These are phyloP conservation scores for Crithidia acanthocephali DNA, from an alignment of 208 protist genomes.

Conservation along the genomic window DNA sequence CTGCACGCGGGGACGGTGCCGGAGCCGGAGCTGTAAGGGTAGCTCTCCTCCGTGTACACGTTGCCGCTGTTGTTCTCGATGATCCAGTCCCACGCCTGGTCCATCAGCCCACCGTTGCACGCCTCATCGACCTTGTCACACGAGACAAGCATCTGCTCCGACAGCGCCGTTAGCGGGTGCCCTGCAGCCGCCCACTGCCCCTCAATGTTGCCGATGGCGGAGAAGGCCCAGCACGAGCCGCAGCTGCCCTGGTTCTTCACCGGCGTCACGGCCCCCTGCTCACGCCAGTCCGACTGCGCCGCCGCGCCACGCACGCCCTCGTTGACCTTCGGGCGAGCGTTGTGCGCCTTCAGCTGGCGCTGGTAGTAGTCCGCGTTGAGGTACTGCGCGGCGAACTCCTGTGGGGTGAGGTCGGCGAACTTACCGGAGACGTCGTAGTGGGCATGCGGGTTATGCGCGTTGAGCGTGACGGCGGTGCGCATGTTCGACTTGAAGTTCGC, in stretches of 20 bases:
- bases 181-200: constrained; percentile 56
- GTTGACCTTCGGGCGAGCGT: constrained; percentile 13
- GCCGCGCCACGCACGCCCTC: constrained; percentile 3
- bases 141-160: constrained; percentile 95
- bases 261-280: constrained; percentile 82
- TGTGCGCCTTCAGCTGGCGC: constrained; percentile 7
- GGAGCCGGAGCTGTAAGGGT: constrained; percentile 86
- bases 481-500: constrained; percentile 73
- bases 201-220: constrained; percentile 93
- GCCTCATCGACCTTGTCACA: constrained; percentile 89
- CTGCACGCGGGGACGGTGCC: constrained; percentile 48
- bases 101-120: constrained; percentile 94
- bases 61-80: constrained; percentile 63
- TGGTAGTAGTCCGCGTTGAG: constrained; percentile 33
- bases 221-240: constrained; percentile 98
- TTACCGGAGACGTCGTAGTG: constrained; percentile 45
- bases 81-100: constrained; percentile 84
- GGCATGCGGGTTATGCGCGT: constrained; percentile 63
- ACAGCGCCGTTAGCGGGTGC: constrained; percentile 77
- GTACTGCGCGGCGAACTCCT: constrained; percentile 57
- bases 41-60: constrained; percentile 80
- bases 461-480: constrained; percentile 31
- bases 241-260: constrained; percentile 97
- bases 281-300: constrained; percentile 79
- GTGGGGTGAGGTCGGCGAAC: constrained; percentile 58